Conservation (phyloP, 2,329 filamentous ascomycete genomes). For the Fusarium tricinctum region DNA sequence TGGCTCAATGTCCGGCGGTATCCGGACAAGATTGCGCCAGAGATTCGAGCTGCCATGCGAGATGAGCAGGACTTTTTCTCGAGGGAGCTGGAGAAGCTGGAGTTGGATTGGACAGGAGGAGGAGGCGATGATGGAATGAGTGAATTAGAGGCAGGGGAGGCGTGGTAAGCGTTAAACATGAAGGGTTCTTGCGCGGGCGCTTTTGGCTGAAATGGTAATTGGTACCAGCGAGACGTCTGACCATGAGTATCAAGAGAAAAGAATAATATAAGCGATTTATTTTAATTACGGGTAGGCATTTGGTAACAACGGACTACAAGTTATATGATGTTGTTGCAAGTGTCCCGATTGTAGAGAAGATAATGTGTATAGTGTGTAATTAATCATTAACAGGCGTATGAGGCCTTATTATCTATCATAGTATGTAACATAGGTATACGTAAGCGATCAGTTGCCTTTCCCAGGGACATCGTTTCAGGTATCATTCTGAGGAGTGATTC, state of each 20-base stretch:
- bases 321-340: no score
- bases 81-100: conserved; percentile 81
- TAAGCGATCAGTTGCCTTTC: conserved; percentile 25
- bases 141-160: conserved; percentile 55
- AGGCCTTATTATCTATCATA: conserved; percentile 27
- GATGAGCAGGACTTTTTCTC: conserved; percentile 86
- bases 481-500: conserved; percentile 11
- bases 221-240: conserved; percentile 1
- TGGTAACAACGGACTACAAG: no score
- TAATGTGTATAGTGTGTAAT: conserved; percentile 14
- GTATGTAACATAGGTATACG: conserved; percentile 16
- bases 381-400: conserved; percentile 37
- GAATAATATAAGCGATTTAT: conserved; percentile 7
- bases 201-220: conserved; percentile 9
- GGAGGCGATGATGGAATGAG: conserved; percentile 53
- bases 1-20: conserved; percentile 93
- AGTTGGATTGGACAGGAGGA: conserved; percentile 64
- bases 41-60: conserved; percentile 70
- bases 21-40: conserved; percentile 79
- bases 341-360: background rate
- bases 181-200: conserved; percentile 10
- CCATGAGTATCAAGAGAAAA: conserved; percentile 4
- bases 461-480: conserved; percentile 30
- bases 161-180: conserved; percentile 31
- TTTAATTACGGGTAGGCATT: background rate